Conservation (phyloP, 73 alveolate genomes). For the Symbiodinium natans region DNA sequence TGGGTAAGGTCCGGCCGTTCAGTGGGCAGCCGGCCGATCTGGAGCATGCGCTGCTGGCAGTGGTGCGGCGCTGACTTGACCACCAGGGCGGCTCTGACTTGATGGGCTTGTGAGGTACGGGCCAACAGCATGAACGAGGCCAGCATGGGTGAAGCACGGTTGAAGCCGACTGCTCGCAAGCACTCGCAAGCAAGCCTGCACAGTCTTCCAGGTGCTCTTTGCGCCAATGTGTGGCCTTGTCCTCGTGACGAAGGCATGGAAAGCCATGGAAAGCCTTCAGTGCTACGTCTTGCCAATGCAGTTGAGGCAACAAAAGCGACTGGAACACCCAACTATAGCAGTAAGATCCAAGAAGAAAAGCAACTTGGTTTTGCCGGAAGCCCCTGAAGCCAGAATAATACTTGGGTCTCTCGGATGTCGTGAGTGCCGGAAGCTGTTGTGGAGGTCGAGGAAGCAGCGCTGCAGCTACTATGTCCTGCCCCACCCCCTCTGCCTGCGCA, state of each 20-base stretch:
- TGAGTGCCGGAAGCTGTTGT: too few relatives aligned
- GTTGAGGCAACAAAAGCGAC: too few relatives aligned
- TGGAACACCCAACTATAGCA: not conserved
- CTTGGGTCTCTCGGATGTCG: too few relatives aligned
- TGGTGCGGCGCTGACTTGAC: conserved; percentile 12
- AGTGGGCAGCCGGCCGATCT: conserved; percentile 52
- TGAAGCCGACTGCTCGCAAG: not conserved
- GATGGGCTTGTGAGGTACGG: conserved; percentile 2
- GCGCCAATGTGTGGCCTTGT: conserved; percentile 94
- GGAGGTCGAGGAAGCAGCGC: conserved; percentile 79
- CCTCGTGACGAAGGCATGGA: conserved; percentile 74
- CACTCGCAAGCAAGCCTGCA: too few relatives aligned
- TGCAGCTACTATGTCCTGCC: conserved; percentile 91
- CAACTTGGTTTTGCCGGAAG: not conserved
- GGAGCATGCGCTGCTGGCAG: conserved; percentile 84
- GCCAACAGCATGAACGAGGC: conserved; percentile 93
- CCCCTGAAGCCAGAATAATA: not conserved
- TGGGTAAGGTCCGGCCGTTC: conserved; percentile 71
- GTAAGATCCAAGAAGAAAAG: not conserved
- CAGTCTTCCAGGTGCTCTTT: conserved; percentile 84
- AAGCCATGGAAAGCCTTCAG: not conserved
- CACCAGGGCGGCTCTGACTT: not conserved
- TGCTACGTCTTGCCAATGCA: too few relatives aligned
- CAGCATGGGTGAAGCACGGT: not conserved
- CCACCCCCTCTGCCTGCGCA: conserved; percentile 89